Percentiles rank a stretch among this genome's conserved stretches.
Conservation (phyloP, 768 basidiomycete species). For the Boletus vermiculosoides region DNA sequence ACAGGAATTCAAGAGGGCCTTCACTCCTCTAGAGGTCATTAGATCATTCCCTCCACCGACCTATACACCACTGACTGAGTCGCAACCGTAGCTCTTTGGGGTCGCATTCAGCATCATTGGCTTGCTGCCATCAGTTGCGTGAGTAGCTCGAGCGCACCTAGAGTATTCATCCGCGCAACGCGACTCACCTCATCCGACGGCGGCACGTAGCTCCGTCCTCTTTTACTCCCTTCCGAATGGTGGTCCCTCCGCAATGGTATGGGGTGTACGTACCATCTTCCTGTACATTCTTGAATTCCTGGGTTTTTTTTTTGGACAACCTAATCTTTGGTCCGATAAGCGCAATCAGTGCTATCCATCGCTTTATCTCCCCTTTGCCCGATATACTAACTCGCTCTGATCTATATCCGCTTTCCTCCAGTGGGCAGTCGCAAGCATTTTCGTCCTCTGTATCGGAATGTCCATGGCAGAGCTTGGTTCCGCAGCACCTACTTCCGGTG, state of each 20-base stretch:
- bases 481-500: constrained; percentile 43
- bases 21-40: constrained; percentile 34
- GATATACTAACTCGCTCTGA: background rate
- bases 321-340: constrained; percentile 19
- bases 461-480: constrained; percentile 44
- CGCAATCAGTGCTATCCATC: constrained; percentile 5
- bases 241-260: constrained; percentile 46
- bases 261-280: constrained; percentile 36
- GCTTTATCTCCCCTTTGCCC: background rate
- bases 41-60: background rate
- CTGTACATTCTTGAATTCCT: background rate
- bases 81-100: constrained; percentile 57
- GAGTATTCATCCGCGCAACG: background rate
- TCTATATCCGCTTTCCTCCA: background rate
- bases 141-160: constrained; percentile 28
- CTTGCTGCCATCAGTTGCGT: constrained; percentile 63
- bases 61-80: background rate
- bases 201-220: constrained; percentile 39
- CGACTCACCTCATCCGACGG: background rate
- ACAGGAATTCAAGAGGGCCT: constrained; percentile 39
- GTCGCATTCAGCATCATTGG: constrained; percentile 72
- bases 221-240: constrained; percentile 51
- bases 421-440: constrained; percentile 40
- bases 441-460: constrained; percentile 40
- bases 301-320: background rate